These are phyloP conservation scores for Aspergillus fijiensis DNA, from an alignment of 2,329 filamentous ascomycete genomes.

Conservation along the genomic window DNA sequence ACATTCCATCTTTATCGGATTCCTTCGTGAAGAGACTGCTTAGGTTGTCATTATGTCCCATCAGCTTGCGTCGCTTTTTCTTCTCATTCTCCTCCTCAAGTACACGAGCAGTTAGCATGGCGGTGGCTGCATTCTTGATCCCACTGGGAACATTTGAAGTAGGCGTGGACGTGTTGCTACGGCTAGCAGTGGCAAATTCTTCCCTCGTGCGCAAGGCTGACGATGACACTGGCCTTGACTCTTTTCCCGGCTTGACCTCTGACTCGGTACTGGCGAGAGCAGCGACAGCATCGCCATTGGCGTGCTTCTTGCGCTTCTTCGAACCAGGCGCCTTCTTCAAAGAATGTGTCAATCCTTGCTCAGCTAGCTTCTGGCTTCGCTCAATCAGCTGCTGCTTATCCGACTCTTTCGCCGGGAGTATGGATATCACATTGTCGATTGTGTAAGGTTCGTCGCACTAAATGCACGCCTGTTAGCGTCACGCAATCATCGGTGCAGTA, in stretches of 20 bases:
- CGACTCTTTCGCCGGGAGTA: slow-evolving; percentile 68
- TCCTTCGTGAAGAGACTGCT: slow-evolving; percentile 55
- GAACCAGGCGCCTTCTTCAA: slow-evolving; percentile 72
- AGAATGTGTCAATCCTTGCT: slow-evolving; percentile 75
- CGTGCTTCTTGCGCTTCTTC: slow-evolving; percentile 75
- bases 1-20: slow-evolving; percentile 38
- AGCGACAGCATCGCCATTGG: slow-evolving; percentile 32
- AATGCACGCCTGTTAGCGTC: not conserved
- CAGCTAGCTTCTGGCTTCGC: slow-evolving; percentile 67
- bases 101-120: slow-evolving; percentile 80
- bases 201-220: slow-evolving; percentile 9
- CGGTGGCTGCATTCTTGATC: slow-evolving; percentile 87
- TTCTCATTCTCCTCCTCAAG: slow-evolving; percentile 80
- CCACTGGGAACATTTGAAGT: slow-evolving; percentile 48
- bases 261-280: slow-evolving; percentile 35
- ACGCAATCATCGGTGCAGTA: not conserved
- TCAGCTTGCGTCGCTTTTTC: slow-evolving; percentile 73
- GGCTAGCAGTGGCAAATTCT: slow-evolving; percentile 18
- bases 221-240: slow-evolving; percentile 13
- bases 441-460: slow-evolving; percentile 75
- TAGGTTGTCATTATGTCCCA: slow-evolving; percentile 60
- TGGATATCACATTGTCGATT: slow-evolving; percentile 74
- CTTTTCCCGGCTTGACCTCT: slow-evolving; percentile 40
- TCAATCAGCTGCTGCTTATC: slow-evolving; percentile 69
- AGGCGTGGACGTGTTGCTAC: slow-evolving; percentile 34